These are phyloP conservation scores for Adansonia gregorii DNA, from an alignment of 441 rosid genomes.

Conservation along the genomic window DNA sequence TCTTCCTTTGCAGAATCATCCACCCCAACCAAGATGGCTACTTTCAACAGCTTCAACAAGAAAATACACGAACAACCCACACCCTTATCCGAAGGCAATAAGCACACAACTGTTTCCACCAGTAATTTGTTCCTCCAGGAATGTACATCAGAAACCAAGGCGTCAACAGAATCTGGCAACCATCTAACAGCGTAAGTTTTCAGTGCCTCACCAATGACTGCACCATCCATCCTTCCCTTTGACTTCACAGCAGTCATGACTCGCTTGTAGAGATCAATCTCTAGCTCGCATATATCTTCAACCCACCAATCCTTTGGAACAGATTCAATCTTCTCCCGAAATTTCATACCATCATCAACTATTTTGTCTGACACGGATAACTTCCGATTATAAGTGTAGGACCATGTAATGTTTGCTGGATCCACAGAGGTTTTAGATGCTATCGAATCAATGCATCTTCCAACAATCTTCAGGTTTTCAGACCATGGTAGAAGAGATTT, in stretches of 20 bases:
- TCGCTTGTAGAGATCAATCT: conserved; percentile 73
- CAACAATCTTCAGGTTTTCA: conserved; percentile 81
- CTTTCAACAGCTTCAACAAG: conserved; percentile 77
- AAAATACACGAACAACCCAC: conserved; percentile 76
- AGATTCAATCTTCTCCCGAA: conserved; percentile 49
- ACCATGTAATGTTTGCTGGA: conserved; percentile 82
- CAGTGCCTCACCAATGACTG: conserved; percentile 77
- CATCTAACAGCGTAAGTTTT: conserved; percentile 74
- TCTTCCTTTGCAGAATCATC: conserved; percentile 57
- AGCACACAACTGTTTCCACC: conserved; percentile 65
- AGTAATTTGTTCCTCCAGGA: conserved; percentile 56
- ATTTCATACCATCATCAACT: conserved; percentile 44
- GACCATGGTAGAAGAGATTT: conserved; percentile 83
- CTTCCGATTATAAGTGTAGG: conserved; percentile 85
- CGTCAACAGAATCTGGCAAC: conserved; percentile 74
- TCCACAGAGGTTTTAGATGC: conserved; percentile 82
- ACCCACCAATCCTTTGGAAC: conserved; percentile 99
- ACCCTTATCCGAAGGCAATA: conserved; percentile 67
- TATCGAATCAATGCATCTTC: conserved; percentile 86
- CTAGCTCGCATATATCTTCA: conserved; percentile 89
- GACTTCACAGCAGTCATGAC: conserved; percentile 70
- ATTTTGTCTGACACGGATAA: conserved; percentile 54
- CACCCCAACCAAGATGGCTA: conserved; percentile 63
- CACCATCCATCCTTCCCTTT: conserved; percentile 78
- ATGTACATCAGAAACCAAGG: conserved; percentile 55